phyloP scores from a whole-genome alignment of 352 stramenopile genomes.

The Aphanomyces astaci region DNA sequence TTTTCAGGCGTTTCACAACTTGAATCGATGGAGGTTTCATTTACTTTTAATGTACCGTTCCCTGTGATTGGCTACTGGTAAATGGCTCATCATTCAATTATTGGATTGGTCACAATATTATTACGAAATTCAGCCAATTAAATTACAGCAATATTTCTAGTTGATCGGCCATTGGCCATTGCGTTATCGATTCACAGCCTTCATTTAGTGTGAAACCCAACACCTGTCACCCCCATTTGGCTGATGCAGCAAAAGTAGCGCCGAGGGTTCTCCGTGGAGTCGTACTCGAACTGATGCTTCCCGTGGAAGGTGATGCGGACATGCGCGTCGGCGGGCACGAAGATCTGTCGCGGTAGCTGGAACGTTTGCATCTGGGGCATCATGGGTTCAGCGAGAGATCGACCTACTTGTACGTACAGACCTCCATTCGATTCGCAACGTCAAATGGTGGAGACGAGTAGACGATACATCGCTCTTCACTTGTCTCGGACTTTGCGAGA shows the following conservation, averaged over 20 bases:
- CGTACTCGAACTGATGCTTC: slow-evolving; percentile 43
- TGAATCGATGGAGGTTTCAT: neutral
- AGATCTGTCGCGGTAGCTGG: slow-evolving; percentile 37
- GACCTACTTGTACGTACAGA: neutral
- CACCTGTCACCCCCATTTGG: slow-evolving; percentile 35
- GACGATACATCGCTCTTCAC: slow-evolving; percentile 23
- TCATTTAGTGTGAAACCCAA: too few relatives aligned
- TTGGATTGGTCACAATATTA: neutral
- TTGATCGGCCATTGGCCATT: neutral
- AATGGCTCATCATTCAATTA: too few relatives aligned
- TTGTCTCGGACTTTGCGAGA: too few relatives aligned
- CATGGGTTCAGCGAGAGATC: neutral
- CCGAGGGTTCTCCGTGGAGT: slow-evolving; percentile 11
- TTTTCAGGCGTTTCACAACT: neutral
- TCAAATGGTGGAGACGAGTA: slow-evolving; percentile 51
- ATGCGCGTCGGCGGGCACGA: slow-evolving; percentile 37
- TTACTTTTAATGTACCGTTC: too few relatives aligned
- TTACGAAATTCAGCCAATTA: too few relatives aligned
- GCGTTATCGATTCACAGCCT: neutral
- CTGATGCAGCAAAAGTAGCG: slow-evolving; percentile 75
- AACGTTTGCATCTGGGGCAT: slow-evolving; percentile 26
- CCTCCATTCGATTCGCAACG: slow-evolving; percentile 32
- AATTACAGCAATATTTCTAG: neutral
- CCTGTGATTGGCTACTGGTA: too few relatives aligned
- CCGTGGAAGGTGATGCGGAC: slow-evolving; percentile 53